Evolutionary conservation across 2,329 filamentous ascomycete genomes (phyloP), one percentile per base, ranked within the genome.

Genomic region (Trichophaea hybrida): DNA sequence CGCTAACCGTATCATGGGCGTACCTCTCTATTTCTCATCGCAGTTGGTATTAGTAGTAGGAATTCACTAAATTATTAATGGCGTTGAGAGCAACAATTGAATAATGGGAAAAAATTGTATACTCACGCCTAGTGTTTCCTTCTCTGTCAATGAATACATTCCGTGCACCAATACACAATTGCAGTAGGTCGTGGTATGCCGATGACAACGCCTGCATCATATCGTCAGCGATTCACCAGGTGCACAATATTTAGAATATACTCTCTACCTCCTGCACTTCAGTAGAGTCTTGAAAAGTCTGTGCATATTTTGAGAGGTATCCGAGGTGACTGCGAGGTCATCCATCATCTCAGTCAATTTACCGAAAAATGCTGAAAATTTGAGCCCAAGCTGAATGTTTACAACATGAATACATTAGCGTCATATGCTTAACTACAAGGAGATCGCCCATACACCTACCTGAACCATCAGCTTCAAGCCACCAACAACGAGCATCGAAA

Each of bases 311-410:
- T 8, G 57, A 53, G n/a, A 59, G 57, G n/a, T 59, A 59, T 38
- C 33, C 33, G 5, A 59, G 38, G n/a, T 59, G 57, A 10, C 37
- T 31, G 46, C 1, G 24, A 59, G n/a, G 15, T 54, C 17, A n/a
- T 59, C 57, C 57, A 59, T 59, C 57, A 59, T 59, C 7, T 59
- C 48, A 8, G 49, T 37, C 46, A 59, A 35, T 24, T 43, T 59
- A 38, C 44, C 50, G 34, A 59, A 59, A 32, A 59, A 59, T 2
- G 49, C 40, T 5, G 34, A 33, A 43, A 44, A 59, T 4, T 31
- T 59, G n/a, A 59, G 17, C 5, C 48, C 57, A 34, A 59, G 57
- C 46, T 59, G 38, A 24, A 24, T 24, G 3, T 24, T 24, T 24
- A 24, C 24, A 24, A 24, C 24, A 24, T 48, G 24, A 24, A 24